phyloP scores from a whole-genome alignment of 2,329 filamentous ascomycete genomes.

The Amylocarpus encephaloides region DNA sequence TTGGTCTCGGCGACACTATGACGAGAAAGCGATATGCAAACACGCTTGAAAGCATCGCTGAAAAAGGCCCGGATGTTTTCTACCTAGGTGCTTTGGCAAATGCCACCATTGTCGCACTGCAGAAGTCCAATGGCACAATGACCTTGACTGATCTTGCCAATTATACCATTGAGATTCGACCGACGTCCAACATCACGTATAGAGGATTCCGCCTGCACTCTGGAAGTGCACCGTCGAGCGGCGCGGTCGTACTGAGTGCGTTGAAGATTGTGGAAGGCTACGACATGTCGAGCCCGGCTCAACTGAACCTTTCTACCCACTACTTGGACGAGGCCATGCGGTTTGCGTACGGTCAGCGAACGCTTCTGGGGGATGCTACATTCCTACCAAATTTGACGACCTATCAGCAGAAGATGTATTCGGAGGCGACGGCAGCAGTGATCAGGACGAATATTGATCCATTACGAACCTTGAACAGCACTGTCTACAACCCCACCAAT shows the following conservation, averaged over 20 bases:
- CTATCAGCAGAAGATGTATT: constrained; percentile 52
- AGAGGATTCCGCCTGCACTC: constrained; percentile 64
- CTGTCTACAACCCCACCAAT: constrained; percentile 55
- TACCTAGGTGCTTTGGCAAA: constrained; percentile 68
- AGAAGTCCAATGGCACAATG: constrained; percentile 73
- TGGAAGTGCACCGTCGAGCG: constrained; percentile 70
- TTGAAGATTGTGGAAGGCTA: constrained; percentile 75
- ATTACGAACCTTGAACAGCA: constrained; percentile 48
- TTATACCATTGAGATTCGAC: constrained; percentile 63
- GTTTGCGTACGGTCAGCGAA: constrained; percentile 59
- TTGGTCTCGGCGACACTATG: constrained; percentile 70
- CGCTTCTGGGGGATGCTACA: constrained; percentile 55
- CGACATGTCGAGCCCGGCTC: constrained; percentile 50
- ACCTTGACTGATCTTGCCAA: constrained; percentile 69
- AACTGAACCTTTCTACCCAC: constrained; percentile 57
- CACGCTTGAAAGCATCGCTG: constrained; percentile 71
- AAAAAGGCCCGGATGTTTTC: constrained; percentile 65
- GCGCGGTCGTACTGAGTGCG: constrained; percentile 65
- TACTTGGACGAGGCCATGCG: constrained; percentile 60
- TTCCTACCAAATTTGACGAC: constrained; percentile 52
- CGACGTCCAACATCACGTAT: constrained; percentile 58
- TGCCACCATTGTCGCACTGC: constrained; percentile 64
- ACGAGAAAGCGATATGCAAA: constrained; percentile 75
- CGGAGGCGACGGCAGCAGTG: constrained; percentile 42
- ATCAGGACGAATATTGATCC: constrained; percentile 55